Percentiles rank a stretch among this genome's conserved stretches.
Conservation (phyloP, 257 asterid species). For the Primulina eburnea region DNA sequence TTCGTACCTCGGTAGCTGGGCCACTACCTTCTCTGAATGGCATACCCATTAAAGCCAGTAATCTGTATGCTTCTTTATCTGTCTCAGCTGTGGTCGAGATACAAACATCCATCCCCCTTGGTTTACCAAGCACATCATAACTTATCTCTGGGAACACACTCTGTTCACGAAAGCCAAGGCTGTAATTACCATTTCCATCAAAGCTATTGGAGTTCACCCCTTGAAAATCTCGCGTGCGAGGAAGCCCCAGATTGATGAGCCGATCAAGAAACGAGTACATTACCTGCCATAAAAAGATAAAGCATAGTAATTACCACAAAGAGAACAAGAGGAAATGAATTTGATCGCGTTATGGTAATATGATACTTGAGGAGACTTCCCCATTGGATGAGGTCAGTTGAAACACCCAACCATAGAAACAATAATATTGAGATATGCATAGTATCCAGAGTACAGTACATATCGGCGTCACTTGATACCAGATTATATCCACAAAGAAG, state of each 20-base stretch:
- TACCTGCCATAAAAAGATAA: constrained; percentile 44
- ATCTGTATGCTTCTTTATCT: constrained; percentile 71
- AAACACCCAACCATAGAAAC: too few species aligned
- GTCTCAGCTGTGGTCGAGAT: constrained; percentile 77
- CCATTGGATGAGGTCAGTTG: neutral
- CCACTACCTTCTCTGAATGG: constrained; percentile 75
- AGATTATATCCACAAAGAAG: too few species aligned
- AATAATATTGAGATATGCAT: too few species aligned
- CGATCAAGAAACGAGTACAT: constrained; percentile 92
- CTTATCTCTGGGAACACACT: constrained; percentile 88
- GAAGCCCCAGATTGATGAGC: constrained; percentile 87
- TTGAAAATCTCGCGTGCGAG: constrained; percentile 89
- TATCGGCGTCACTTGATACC: too few species aligned
- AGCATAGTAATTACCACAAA: neutral
- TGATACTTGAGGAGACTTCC: neutral
- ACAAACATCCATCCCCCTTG: constrained; percentile 97
- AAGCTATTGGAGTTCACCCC: constrained; percentile 88
- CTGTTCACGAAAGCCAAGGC: constrained; percentile 85
- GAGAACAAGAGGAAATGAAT: too few species aligned
- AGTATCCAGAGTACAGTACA: too few species aligned
- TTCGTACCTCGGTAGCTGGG: constrained; percentile 34
- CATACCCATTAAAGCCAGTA: constrained; percentile 93
- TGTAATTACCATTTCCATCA: constrained; percentile 92
- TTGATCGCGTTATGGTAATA: neutral
- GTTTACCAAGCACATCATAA: constrained; percentile 69